Conservation (phyloP, 2,329 filamentous ascomycete species). For the Trichoderma koningii region DNA sequence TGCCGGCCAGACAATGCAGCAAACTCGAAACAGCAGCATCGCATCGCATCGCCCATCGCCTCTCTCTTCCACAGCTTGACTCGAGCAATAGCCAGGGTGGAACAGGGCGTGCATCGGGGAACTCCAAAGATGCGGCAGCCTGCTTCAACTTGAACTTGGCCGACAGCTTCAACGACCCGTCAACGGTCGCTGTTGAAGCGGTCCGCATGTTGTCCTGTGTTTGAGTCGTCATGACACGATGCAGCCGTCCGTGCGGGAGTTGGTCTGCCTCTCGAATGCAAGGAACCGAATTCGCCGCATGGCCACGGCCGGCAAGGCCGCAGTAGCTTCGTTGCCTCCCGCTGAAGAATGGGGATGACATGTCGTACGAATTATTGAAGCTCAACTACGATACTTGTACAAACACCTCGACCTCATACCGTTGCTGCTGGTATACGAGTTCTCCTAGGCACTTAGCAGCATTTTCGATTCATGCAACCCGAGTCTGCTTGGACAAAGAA, state of each 20-base stretch:
- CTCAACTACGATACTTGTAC: too few relatives aligned
- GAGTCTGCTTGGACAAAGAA: not conserved
- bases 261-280: conserved; percentile 37
- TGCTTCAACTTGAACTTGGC: not conserved
- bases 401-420: too few relatives aligned
- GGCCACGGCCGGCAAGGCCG: conserved; percentile 29
- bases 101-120: conserved; percentile 12
- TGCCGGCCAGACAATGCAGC: not conserved
- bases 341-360: conserved; percentile 19
- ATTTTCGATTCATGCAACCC: not conserved
- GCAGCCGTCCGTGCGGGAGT: conserved; percentile 9
- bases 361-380: not conserved
- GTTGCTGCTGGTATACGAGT: not conserved
- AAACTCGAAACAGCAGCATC: too few relatives aligned
- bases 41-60: not conserved
- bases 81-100: not conserved
- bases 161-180: not conserved
- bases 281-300: conserved; percentile 38
- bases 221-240: conserved; percentile 11
- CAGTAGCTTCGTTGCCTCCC: conserved; percentile 29
- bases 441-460: not conserved
- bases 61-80: not conserved
- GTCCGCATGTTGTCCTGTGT: not conserved
- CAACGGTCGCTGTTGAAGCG: not conserved
- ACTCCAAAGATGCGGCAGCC: not conserved